phyloP scores from a whole-genome alignment of 129 eudicot species.

The Artemisia annua region DNA sequence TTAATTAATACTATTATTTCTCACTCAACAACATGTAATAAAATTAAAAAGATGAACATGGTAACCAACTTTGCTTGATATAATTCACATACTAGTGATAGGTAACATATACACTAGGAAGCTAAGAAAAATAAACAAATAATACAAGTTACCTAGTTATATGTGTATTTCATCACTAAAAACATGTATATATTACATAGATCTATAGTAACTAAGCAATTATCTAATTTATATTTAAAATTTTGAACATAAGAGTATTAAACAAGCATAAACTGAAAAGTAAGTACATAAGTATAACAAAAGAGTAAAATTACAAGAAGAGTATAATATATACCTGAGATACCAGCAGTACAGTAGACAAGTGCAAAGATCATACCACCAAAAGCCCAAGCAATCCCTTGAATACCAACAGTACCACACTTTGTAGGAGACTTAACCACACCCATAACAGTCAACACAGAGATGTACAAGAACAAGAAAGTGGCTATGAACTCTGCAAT shows the following conservation, averaged over 20 bases:
- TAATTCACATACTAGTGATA: no score
- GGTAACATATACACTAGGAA: no score
- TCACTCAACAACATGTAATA: not conserved
- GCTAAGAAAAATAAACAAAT: no score
- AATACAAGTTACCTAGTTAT: no score
- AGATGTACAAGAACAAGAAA: slow-evolving; percentile 21
- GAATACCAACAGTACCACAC: slow-evolving; percentile 21
- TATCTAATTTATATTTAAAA: no score
- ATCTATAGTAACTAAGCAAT: slow-evolving; percentile 2
- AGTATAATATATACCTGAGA: not conserved
- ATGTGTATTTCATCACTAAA: not conserved
- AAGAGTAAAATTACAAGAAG: not conserved
- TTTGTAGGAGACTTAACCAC: slow-evolving; percentile 16
- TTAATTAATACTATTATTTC: not conserved
- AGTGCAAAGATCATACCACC: slow-evolving; percentile 24
- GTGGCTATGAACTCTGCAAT: slow-evolving; percentile 16
- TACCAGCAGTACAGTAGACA: slow-evolving; percentile 23
- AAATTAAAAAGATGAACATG: no score
- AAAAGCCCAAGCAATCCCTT: slow-evolving; percentile 23
- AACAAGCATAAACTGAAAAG: no score
- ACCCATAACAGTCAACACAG: slow-evolving; percentile 20
- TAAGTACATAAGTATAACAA: not conserved
- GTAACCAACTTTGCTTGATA: not conserved
- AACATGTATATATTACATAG: not conserved
- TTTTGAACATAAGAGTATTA: no score